Base-by-base conservation (phyloP, 148 eudicot genomes). In the Selenicereus undatus region DNA sequence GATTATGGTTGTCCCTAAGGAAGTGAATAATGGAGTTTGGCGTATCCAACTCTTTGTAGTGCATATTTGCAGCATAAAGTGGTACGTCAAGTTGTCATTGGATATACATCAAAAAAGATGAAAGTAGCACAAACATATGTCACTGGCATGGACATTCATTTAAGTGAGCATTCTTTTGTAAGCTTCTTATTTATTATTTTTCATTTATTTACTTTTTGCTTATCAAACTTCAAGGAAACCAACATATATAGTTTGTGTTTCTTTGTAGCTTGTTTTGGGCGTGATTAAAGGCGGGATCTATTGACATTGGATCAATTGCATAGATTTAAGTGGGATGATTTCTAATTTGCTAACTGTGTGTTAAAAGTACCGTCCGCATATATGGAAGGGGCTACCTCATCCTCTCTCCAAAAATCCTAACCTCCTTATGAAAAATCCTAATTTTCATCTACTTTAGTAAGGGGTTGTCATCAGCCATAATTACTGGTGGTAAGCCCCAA, bases 21-120 rank as follows among this genome's bases (percentile, higher is more conserved):
- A 58, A n/a, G 18, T 64, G 68, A 64, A 64, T 64, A 64, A 64
- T 64, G 68, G 68, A 64, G 68, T 64, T 64, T 64, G 68, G 68
- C n/a, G 68, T 22, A 64, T 64, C 68, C 29, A 64, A 64, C 68
- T 9, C 68, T 64, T 64, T 64, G 68, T 64, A n/a, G 22, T 22
- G 27, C 27, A 17, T 64, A 64, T 64, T 64, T 64, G 22, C 5
- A 64, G 68, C 68, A 64, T 64, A n/a, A 64, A n/a, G 26, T 64
- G 27, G 1, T 64, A 22, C 9, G 30, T n/a, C 68, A 64, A 64
- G 27, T 7, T 64, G 12, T 22, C 27, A 64, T 7, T 64, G 68
- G 68, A 64, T 14, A 48, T 48, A 1, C 52, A 39, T 39, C 43
- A 39, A 39, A 39, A 36, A n/a, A n/a, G n/a, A 39, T 39, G 5